phyloP scores from a whole-genome alignment of 148 eudicot species.

The Chenopodium berlandieri region DNA sequence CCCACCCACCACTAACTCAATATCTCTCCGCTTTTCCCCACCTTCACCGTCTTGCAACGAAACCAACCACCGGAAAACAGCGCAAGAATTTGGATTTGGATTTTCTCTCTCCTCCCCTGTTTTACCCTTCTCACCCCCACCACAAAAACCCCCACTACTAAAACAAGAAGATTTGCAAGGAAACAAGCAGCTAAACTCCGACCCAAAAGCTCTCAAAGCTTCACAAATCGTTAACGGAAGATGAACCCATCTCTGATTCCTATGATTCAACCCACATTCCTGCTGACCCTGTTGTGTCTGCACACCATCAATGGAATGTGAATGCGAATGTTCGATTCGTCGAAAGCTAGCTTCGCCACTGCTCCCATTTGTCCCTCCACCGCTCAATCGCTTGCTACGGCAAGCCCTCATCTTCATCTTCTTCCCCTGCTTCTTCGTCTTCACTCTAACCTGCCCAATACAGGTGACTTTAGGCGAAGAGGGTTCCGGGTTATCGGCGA shows the following conservation, averaged over 20 bases:
- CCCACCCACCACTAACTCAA: conserved; percentile 55
- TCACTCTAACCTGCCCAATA: conserved; percentile 86
- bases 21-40: conserved; percentile 49
- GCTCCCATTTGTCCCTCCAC: conserved; percentile 2
- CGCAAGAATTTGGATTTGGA: conserved; percentile 29
- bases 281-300: conserved; percentile 14
- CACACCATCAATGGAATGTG: neutral
- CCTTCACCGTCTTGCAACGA: conserved; percentile 54
- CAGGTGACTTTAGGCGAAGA: conserved; percentile 96
- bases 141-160: conserved; percentile 6
- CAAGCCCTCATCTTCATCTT: conserved; percentile 43
- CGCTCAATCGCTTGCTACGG: conserved; percentile 32
- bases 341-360: conserved; percentile 54
- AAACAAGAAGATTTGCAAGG: conserved; percentile 73
- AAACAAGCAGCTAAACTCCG: conserved; percentile 75
- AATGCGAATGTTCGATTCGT: conserved; percentile 26
- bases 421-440: conserved; percentile 69
- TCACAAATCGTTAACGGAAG: conserved; percentile 77
- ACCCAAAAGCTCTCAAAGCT: conserved; percentile 57
- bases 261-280: conserved; percentile 34
- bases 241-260: conserved; percentile 86
- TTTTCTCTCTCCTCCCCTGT: conserved; percentile 4
- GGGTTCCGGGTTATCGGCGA: conserved; percentile 69
- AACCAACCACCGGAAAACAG: conserved; percentile 74
- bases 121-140: conserved; percentile 2